Percentiles rank a stretch among this genome's conserved stretches.
Conservation (phyloP, 2,329 filamentous ascomycete species). For the Calonectria pauciramosa region DNA sequence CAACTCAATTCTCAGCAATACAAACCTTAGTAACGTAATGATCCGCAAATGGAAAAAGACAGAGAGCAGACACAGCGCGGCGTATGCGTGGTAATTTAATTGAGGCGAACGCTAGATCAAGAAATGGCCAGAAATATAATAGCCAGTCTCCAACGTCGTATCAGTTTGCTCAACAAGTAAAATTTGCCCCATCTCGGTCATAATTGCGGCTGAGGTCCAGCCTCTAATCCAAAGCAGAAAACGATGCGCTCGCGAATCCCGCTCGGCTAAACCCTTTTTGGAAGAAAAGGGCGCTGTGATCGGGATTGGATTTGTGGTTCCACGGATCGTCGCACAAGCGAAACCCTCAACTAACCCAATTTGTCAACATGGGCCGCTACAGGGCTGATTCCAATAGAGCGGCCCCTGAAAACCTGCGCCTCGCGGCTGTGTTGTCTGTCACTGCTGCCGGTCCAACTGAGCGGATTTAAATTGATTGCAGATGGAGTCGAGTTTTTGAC, state of each 20-base stretch:
- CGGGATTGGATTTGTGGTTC: not conserved
- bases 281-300: not conserved
- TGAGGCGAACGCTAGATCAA: not conserved
- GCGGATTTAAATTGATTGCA: not conserved
- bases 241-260: not conserved
- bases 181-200: not conserved
- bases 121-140: not conserved
- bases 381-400: not conserved
- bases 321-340: not conserved
- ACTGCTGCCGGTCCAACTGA: no score
- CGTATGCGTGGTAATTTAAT: not conserved
- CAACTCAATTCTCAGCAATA: not conserved
- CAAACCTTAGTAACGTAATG: not conserved
- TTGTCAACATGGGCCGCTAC: not conserved
- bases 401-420: not conserved
- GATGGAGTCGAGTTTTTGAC: not conserved
- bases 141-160: not conserved
- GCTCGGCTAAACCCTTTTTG: not conserved
- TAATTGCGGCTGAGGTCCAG: not conserved
- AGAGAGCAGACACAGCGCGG: not conserved
- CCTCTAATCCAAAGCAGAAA: not conserved
- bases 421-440: not conserved
- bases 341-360: not conserved
- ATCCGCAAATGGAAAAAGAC: not conserved
- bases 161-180: not conserved